Percentiles rank a stretch among this genome's conserved stretches.
phyloP scores from a whole-genome alignment of 345 rosid genomes.

The Camelina hispida region DNA sequence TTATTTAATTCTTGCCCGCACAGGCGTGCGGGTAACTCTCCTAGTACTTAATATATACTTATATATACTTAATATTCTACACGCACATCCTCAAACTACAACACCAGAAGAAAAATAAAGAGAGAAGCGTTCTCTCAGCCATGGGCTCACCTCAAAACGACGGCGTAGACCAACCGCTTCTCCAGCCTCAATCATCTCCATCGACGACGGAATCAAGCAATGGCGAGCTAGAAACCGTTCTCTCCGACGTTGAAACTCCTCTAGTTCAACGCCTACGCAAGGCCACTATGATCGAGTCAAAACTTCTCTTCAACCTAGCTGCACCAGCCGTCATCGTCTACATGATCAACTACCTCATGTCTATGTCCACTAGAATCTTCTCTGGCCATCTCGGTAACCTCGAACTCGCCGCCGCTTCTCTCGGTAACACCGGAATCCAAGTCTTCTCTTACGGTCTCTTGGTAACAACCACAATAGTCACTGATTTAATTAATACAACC shows the following conservation, averaged over 20 bases:
- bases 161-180: conserved; percentile 10
- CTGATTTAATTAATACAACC: background rate
- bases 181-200: conserved; percentile 12
- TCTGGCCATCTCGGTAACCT: conserved; percentile 70
- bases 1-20: too few species aligned
- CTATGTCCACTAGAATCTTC: conserved; percentile 63
- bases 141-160: conserved; percentile 26
- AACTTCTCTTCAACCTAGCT: conserved; percentile 54
- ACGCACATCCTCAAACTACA: background rate
- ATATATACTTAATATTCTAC: background rate
- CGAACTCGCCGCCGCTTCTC: conserved; percentile 72
- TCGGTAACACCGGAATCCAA: conserved; percentile 71
- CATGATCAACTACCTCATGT: conserved; percentile 61
- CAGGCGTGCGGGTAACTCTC: too few species aligned
- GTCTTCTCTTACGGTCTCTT: conserved; percentile 48
- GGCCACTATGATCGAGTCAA: conserved; percentile 43
- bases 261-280: conserved; percentile 24
- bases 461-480: conserved; percentile 19
- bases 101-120: background rate
- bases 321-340: conserved; percentile 62
- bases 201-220: conserved; percentile 12
- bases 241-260: conserved; percentile 40
- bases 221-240: conserved; percentile 37
- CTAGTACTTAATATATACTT: too few species aligned
- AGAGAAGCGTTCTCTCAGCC: background rate